A percentile compares a stretch with the other conserved stretches of the same genome.
phyloP scores from a whole-genome alignment of 2,329 filamentous ascomycete genomes.

The Sporothrix globosa region DNA sequence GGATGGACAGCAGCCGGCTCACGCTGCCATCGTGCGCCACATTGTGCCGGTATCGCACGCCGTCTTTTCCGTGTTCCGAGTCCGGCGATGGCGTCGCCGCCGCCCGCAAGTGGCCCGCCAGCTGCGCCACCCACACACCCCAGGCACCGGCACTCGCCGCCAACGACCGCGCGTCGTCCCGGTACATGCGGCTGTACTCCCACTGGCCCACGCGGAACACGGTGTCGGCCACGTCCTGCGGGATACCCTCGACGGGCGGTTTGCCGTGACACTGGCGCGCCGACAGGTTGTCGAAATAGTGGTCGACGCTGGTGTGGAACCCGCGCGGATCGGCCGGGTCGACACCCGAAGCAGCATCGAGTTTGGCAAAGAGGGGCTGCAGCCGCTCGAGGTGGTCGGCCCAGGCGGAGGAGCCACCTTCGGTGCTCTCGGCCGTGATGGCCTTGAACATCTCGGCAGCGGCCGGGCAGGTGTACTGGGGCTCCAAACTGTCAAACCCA shows the following conservation, averaged over 20 bases:
- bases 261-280: constrained; percentile 76
- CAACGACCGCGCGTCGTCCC: constrained; percentile 65
- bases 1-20: constrained; percentile 65
- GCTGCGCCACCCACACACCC: constrained; percentile 75
- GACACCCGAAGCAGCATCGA: constrained; percentile 73
- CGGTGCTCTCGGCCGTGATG: constrained; percentile 25
- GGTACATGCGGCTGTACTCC: constrained; percentile 79
- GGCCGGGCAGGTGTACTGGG: constrained; percentile 66
- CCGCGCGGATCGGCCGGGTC: constrained; percentile 52
- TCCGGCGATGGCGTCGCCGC: neutral
- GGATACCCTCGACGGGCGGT: constrained; percentile 60
- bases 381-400: constrained; percentile 36
- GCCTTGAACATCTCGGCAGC: constrained; percentile 43
- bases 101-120: constrained; percentile 65
- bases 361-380: constrained; percentile 57
- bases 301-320: constrained; percentile 75
- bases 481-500: constrained; percentile 72
- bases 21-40: constrained; percentile 79
- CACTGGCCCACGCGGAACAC: constrained; percentile 79
- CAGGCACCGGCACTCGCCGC: constrained; percentile 63
- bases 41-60: constrained; percentile 67
- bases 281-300: constrained; percentile 84
- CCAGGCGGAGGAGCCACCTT: constrained; percentile 26
- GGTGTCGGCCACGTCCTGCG: constrained; percentile 63
- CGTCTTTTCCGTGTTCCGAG: neutral